Conservation (phyloP, 2,329 filamentous ascomycete genomes). For the Neophaeococcomyces aloes region DNA sequence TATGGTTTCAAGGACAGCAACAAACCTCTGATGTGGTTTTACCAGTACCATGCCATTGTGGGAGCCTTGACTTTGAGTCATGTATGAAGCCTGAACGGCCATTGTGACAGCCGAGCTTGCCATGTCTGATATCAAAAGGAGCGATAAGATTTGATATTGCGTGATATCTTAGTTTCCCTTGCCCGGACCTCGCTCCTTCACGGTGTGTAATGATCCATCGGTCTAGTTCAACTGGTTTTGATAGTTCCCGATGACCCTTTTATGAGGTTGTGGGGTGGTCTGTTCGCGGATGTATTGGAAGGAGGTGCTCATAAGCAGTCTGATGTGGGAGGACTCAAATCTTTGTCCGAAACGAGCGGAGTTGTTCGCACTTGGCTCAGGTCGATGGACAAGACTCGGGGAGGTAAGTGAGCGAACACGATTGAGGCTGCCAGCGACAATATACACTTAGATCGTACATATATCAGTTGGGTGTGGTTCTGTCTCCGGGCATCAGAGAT, state of each 20-base stretch:
- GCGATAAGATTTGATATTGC: conserved; percentile 4
- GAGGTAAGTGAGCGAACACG: no score
- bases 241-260: conserved; percentile 3
- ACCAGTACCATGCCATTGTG: not conserved
- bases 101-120: conserved; percentile 3
- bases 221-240: not conserved
- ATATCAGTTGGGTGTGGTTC: not conserved
- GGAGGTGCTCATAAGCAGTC: conserved; percentile 1
- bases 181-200: not conserved
- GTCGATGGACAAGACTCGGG: no score
- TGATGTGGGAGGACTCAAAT: no score
- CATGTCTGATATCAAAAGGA: conserved; percentile 9
- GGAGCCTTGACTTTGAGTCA: not conserved
- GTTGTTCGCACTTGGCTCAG: no score
- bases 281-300: not conserved
- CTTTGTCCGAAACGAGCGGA: no score
- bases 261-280: not conserved
- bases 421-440: no score
- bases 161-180: not conserved
- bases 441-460: not conserved
- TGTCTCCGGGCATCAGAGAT: conserved; percentile 2
- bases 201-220: conserved; percentile 3
- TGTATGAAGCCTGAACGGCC: conserved; percentile 2
- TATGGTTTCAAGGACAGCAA: not conserved
- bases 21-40: not conserved